Conservation (phyloP, 106 monocot species). For the Allium fistulosum region DNA sequence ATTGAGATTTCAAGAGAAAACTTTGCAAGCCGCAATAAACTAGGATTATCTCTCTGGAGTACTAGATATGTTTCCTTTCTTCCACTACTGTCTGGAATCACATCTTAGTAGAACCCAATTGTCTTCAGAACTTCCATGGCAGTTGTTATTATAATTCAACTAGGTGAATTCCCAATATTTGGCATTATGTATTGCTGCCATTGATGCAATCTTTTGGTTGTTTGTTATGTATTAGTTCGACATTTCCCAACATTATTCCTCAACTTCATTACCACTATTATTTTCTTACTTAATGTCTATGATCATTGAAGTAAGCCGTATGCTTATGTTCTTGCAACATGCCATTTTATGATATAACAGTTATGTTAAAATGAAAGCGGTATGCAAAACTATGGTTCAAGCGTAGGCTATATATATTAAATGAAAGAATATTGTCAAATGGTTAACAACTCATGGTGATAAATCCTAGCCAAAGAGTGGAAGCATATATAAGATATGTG, state of each 20-base stretch:
- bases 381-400: no score
- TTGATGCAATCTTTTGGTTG: no score
- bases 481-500: no score
- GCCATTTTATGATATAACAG: neutral
- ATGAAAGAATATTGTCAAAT: neutral
- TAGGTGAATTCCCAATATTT: no score
- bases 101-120: constrained; percentile 74
- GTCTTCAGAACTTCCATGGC: constrained; percentile 78
- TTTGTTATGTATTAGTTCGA: no score
- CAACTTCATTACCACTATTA: no score
- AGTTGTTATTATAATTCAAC: constrained; percentile 29
- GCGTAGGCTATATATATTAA: neutral
- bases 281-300: no score
- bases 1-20: constrained; percentile 59
- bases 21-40: constrained; percentile 88
- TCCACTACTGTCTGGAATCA: constrained; percentile 48
- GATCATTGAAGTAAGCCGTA: no score
- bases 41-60: constrained; percentile 82
- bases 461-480: no score
- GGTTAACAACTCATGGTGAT: no score
- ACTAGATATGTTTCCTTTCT: constrained; percentile 57
- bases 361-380: neutral
- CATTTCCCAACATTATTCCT: no score
- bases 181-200: no score
- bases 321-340: neutral